Evolutionary conservation across 2,329 filamentous ascomycete genomes (phyloP), one percentile per base, ranked within the genome.

Genomic region (Rhexocercosporidium sp.): DNA sequence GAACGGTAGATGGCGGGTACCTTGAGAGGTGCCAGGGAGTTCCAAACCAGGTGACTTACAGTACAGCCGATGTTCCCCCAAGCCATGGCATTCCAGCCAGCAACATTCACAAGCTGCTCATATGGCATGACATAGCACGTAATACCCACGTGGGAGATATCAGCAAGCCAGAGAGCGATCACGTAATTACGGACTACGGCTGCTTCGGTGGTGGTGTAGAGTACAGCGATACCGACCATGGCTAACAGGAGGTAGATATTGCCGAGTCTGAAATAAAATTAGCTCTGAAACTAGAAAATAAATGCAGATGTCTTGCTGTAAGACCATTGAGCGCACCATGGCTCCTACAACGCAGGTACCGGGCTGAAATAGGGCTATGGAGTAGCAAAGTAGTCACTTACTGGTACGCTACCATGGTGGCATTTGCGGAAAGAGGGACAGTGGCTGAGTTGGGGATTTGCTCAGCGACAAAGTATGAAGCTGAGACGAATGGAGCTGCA

Each of bases 31-130:
- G 5, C 3, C 11, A 5, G 53, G 3, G 20, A 37, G 3, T 20
- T 44, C 41, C n/a, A 44, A 44, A 18, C 14, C n/a, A 20, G 41
- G 16, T 11, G 20, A 44, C 70, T 79, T 73, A 88, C 85, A 29
- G 90, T 92, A 59, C 84, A 83, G 8, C 85, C 89, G 69, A 94
- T 82, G 73, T 93, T 93, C 2, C 91, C 91, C 87, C 88, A 92
- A n/a, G 88, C 85, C 81, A 90, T 85, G 39, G 84, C 80, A 76
- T 92, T 93, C 91, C 91, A 93, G 25, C 77, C 79, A 4, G 74
- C 78, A 12, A 90, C 78, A 71, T 87, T 83, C 53, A 85, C 69
- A 56, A 86, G 82, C 39, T 79, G 79, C 11, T 85, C 82, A 75
- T 81, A 81, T 9, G 88, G 90, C 69, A 93, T 81, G 7, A 82